Evolutionary conservation across 2,329 filamentous ascomycete species (phyloP).

Genomic region (Fusarium sp.): DNA sequence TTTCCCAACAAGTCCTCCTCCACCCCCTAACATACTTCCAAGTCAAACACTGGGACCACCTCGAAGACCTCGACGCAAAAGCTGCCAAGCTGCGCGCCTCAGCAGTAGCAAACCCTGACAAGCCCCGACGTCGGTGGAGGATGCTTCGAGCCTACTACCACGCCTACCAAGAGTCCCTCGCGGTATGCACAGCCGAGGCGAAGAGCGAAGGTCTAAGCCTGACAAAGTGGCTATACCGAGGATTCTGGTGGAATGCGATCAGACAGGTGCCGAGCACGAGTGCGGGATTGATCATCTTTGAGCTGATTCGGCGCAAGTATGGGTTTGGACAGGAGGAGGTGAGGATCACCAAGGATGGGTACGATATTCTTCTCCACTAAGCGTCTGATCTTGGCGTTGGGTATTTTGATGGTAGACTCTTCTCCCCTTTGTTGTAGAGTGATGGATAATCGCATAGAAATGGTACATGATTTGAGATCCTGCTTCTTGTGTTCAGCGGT

Average conservation of each 20-base stretch:
- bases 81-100: constrained; percentile 59
- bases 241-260: constrained; percentile 79
- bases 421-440: constrained; percentile 28
- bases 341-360: constrained; percentile 75
- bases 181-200: constrained; percentile 70
- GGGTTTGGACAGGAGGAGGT: constrained; percentile 71
- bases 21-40: constrained; percentile 79
- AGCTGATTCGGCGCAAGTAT: constrained; percentile 80
- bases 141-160: constrained; percentile 76
- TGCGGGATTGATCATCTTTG: constrained; percentile 82
- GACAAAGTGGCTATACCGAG: constrained; percentile 74
- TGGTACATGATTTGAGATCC: neutral
- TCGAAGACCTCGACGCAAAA: constrained; percentile 77
- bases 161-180: constrained; percentile 77
- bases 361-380: constrained; percentile 73
- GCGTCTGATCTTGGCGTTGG: constrained; percentile 15
- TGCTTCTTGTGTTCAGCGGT: neutral
- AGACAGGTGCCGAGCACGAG: constrained; percentile 82
- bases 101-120: constrained; percentile 46
- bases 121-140: constrained; percentile 56
- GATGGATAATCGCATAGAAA: constrained; percentile 18
- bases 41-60: constrained; percentile 77
- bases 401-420: constrained; percentile 17
- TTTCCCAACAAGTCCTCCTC: constrained; percentile 76
- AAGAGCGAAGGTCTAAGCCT: constrained; percentile 66